A percentile compares a stretch with the other conserved stretches of the same genome.
Conservation (phyloP, 192 early-diverging fungal genomes). For the Geranomyces variabilis region DNA sequence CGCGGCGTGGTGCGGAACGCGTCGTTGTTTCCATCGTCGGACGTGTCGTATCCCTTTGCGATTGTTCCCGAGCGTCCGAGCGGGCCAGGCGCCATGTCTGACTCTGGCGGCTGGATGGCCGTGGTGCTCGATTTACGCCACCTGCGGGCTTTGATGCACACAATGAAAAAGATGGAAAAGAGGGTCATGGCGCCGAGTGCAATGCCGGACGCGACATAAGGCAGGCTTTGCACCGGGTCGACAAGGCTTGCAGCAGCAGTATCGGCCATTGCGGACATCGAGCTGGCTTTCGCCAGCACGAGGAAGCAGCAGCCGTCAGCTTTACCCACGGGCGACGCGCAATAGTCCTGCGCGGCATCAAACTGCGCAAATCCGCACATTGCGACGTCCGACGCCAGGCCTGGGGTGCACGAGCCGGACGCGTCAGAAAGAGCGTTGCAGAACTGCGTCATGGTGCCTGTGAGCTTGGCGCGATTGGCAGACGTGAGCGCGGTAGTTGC, state of each 20-base stretch:
- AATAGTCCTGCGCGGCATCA: slow-evolving; percentile 27
- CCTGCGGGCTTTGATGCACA: slow-evolving; percentile 19
- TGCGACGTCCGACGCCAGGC: slow-evolving; percentile 25
- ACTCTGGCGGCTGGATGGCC: slow-evolving; percentile 29
- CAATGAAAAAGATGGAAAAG: slow-evolving; percentile 25
- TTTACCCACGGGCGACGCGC: slow-evolving; percentile 11
- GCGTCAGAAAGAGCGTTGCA: slow-evolving; percentile 31
- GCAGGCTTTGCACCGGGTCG: slow-evolving; percentile 25
- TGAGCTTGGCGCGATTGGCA: slow-evolving; percentile 10
- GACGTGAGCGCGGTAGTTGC: neutral
- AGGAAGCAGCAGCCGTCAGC: slow-evolving; percentile 17
- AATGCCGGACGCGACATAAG: slow-evolving; percentile 38
- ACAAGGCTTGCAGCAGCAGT: neutral
- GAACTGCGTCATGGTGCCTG: slow-evolving; percentile 24
- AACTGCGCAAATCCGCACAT: slow-evolving; percentile 30
- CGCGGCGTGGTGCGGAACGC: neutral
- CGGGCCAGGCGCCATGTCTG: slow-evolving; percentile 18
- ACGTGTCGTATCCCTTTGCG: slow-evolving; percentile 7
- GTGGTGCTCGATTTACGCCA: slow-evolving; percentile 29
- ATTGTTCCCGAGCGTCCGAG: neutral
- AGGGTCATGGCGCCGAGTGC: slow-evolving; percentile 36
- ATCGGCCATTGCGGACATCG: neutral
- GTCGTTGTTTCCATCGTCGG: neutral
- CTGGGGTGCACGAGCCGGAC: slow-evolving; percentile 13
- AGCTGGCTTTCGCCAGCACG: slow-evolving; percentile 3